Conservation (phyloP, 306 rosid genomes). For the Vigna radiata region DNA sequence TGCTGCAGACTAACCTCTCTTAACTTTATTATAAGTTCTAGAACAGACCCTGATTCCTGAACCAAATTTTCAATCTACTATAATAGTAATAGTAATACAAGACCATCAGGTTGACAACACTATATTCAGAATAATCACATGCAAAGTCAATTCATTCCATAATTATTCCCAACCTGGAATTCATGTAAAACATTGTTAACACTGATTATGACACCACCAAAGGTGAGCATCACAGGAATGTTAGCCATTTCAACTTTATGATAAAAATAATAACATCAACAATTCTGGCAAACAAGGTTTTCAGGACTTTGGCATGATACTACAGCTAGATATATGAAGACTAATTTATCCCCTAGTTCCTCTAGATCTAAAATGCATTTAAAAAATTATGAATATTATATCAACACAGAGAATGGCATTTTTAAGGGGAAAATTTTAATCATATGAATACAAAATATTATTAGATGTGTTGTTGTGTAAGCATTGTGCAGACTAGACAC, state of each 20-base stretch:
- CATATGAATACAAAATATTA: conserved; percentile 25
- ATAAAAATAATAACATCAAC: neutral
- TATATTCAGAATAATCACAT: conserved; percentile 26
- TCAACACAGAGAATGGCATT: neutral
- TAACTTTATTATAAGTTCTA: neutral
- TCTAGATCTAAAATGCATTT: neutral
- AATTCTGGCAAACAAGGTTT: neutral
- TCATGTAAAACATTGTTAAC: conserved; percentile 16
- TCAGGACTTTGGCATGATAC: neutral
- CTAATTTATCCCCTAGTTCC: conserved; percentile 10
- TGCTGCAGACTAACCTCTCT: neutral
- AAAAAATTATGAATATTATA: neutral
- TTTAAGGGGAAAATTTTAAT: neutral
- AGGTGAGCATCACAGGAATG: neutral
- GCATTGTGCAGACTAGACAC: conserved; percentile 33
- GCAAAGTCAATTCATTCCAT: neutral
- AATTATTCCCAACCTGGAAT: neutral
- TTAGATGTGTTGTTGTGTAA: conserved; percentile 28
- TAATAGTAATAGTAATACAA: neutral
- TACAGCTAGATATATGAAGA: neutral
- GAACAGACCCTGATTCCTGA: neutral
- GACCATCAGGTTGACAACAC: conserved; percentile 15
- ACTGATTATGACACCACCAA: neutral
- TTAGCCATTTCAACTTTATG: conserved; percentile 11
- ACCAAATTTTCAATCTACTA: conserved; percentile 29